Conservation (phyloP, 352 stramenopile genomes). For the Globisporangium radiosum region DNA sequence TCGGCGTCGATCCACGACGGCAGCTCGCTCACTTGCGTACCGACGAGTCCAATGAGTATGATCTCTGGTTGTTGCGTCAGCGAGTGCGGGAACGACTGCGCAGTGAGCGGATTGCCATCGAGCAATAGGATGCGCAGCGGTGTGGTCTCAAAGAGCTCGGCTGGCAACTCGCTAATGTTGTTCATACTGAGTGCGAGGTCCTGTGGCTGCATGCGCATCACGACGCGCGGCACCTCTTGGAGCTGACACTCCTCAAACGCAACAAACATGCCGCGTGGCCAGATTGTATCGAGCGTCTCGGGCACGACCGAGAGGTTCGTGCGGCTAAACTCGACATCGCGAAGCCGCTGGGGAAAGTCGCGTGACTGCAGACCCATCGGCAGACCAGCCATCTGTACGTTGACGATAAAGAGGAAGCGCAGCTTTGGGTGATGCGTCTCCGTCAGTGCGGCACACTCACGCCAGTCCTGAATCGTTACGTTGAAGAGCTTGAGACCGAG, state of each 20-base stretch:
- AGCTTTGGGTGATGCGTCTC: slow-evolving; percentile 8
- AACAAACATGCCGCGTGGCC: slow-evolving; percentile 10
- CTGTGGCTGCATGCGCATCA: neutral
- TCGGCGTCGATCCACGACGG: slow-evolving; percentile 5
- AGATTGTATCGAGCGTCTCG: slow-evolving; percentile 8
- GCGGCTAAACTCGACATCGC: slow-evolving; percentile 9
- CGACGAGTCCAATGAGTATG: slow-evolving; percentile 1
- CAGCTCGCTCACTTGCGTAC: slow-evolving; percentile 2
- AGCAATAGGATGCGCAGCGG: slow-evolving; percentile 5
- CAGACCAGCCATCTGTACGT: slow-evolving; percentile 10
- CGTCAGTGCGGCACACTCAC: slow-evolving; percentile 4
- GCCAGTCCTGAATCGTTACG: slow-evolving; percentile 21
- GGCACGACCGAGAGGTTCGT: slow-evolving; percentile 7
- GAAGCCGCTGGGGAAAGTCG: slow-evolving; percentile 5
- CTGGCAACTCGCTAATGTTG: slow-evolving; percentile 5
- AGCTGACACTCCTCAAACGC: slow-evolving; percentile 11
- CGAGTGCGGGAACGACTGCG: slow-evolving; percentile 2
- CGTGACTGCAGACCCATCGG: slow-evolving; percentile 5
- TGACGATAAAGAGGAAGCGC: slow-evolving; percentile 9
- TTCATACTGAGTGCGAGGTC: slow-evolving; percentile 7
- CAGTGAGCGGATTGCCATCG: slow-evolving; percentile 1
- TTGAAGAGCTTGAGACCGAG: slow-evolving; percentile 26
- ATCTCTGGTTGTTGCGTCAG: slow-evolving; percentile 1
- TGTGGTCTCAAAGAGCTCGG: neutral
- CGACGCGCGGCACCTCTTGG: slow-evolving; percentile 4